Evolutionary conservation across 257 asterid species (phyloP).

Genomic region (Datura wrightii): DNA sequence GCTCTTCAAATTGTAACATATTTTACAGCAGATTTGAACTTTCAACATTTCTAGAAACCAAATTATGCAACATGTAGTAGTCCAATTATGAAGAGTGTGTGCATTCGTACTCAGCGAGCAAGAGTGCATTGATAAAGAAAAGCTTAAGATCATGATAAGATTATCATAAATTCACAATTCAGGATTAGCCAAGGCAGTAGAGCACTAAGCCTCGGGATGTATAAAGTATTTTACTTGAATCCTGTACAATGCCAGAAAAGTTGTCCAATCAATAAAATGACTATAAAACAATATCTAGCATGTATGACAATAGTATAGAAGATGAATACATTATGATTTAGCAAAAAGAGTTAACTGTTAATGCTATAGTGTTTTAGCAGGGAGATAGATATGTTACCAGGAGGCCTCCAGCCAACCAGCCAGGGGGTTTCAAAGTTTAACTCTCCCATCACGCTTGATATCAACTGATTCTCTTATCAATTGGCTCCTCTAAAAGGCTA

Average conservation of each 20-base stretch:
- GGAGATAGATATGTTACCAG: not conserved
- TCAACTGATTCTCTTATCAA: not conserved
- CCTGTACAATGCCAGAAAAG: not conserved
- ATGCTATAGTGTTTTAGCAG: not conserved
- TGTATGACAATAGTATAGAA: not conserved
- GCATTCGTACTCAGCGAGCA: not conserved
- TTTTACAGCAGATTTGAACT: not conserved
- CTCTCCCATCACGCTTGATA: not conserved
- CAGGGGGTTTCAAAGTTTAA: not conserved
- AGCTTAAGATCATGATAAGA: not conserved
- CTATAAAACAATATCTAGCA: not conserved
- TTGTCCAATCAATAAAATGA: not conserved
- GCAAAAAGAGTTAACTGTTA: not conserved
- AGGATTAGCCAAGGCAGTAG: conserved; percentile 11
- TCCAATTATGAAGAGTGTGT: not conserved
- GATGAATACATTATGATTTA: not conserved
- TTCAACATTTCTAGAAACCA: not conserved
- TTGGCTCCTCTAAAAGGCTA: not conserved
- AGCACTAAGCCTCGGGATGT: not conserved
- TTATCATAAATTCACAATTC: not conserved
- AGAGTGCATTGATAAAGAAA: not conserved
- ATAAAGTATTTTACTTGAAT: not conserved
- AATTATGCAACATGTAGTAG: not conserved
- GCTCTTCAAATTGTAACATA: not conserved
- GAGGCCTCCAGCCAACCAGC: not conserved